Base-by-base conservation (phyloP, 1,284 basidiomycete species). In the Heliocybe sulcata region DNA sequence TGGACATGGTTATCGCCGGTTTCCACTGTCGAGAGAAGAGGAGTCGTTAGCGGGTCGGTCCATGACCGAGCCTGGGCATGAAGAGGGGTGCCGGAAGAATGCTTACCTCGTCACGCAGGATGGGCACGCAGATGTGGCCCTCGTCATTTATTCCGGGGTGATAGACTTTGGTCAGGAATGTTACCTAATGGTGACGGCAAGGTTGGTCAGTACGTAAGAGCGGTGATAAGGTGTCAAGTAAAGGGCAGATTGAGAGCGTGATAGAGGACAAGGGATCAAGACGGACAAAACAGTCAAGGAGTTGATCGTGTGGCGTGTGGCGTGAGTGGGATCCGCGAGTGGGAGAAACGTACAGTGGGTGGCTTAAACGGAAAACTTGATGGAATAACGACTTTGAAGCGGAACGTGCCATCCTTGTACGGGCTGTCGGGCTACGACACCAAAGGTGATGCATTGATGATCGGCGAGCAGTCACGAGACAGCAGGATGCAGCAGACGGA, bases 111-210 rank as follows among this genome's bases (percentile, higher is more conserved):
- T 91, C 88, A 61, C 87, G 81, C 53, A 93, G 76, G 50, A 93
- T 77, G 35, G 89, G 87, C 25, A 92, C 81, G 66, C 90, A 92
- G 55, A 92, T 91, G 27, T 79, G 75, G 38, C 92, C 93, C 65
- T 96, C 91, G 57, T 93, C 90, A 60, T 95, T 94, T 65, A 96
- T 89, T 54, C 93, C 93, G 14, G 93, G 93, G 71, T 96, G 93
- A 66, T 95, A 95, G 56, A 94, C 88, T 75, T 87, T 92, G 35
- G 93, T 95, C 48, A 74, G 82, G 72, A 94, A 94, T 45, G 81
- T 83, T 57, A 94, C 87, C 92, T 94, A 56, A 49, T n/a, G n/a
- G n/a, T n/a, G n/a, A 25, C 42, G 58, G 62, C 59, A n/a, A 33
- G n/a, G n/a, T n/a, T n/a, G 55, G 50, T 50, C 53, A 6, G 54